phyloP scores from a whole-genome alignment of 129 eudicot species.

The Saposhnikovia divaricata region DNA sequence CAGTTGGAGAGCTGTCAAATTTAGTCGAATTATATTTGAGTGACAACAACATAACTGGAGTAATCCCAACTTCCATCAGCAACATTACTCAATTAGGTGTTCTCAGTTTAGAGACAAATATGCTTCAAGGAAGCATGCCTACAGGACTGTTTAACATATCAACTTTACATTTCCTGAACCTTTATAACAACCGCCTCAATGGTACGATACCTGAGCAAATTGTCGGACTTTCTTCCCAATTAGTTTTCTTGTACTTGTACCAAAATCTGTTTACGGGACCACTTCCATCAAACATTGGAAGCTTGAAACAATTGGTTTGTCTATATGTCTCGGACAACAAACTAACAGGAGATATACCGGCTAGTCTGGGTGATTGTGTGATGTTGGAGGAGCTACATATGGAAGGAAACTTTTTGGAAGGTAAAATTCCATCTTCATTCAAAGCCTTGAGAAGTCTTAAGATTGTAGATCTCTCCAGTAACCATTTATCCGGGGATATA shows the following conservation, averaged over 20 bases:
- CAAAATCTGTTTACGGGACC: not conserved
- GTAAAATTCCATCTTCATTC: not conserved
- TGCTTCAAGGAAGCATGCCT: constrained; percentile 8
- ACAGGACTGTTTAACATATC: not conserved
- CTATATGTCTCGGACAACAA: not conserved
- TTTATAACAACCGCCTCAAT: not conserved
- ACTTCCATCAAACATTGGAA: not conserved
- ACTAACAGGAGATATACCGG: not conserved
- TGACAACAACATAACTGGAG: constrained; percentile 1
- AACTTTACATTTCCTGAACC: not conserved
- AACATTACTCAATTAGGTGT: not conserved
- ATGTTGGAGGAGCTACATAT: not conserved
- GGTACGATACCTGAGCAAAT: not conserved
- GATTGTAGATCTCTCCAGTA: not conserved
- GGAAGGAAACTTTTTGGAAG: not conserved
- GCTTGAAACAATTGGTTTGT: not conserved
- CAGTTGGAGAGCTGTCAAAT: not conserved
- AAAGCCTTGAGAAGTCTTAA: not conserved
- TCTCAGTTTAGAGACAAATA: not conserved
- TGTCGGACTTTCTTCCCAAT: not conserved
- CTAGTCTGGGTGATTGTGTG: not conserved
- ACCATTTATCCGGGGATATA: not conserved
- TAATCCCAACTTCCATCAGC: not conserved
- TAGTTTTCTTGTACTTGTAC: not conserved
- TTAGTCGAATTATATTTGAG: not conserved